Evolutionary conservation across 2,329 filamentous ascomycete species (phyloP).

Genomic region (Fusarium praegraminearum): DNA sequence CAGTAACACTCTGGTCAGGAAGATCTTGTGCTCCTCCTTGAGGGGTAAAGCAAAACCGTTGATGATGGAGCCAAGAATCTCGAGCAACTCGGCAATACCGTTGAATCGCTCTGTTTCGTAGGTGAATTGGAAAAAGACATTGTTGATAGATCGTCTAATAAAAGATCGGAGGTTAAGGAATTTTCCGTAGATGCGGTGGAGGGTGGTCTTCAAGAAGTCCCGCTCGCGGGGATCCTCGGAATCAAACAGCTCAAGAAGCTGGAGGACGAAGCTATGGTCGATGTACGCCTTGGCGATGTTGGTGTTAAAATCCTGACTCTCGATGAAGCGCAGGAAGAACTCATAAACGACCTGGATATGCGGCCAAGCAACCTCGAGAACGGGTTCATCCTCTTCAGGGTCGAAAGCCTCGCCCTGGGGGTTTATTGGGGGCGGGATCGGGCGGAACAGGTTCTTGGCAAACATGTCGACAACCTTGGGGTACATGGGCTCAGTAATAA

Average conservation of each 20-base stretch:
- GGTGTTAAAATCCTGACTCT: slow-evolving; percentile 99
- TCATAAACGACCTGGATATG: slow-evolving; percentile 99
- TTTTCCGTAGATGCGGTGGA: slow-evolving; percentile 98
- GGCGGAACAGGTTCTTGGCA: slow-evolving; percentile 96
- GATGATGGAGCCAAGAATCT: slow-evolving; percentile 98
- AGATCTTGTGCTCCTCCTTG: slow-evolving; percentile 99
- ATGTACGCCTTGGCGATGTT: slow-evolving; percentile 99
- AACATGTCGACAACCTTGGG: slow-evolving; percentile 99
- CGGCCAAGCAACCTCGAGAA: slow-evolving; percentile 97
- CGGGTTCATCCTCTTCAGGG: slow-evolving; percentile 97
- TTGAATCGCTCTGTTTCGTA: slow-evolving; percentile 99
- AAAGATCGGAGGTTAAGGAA: slow-evolving; percentile 98
- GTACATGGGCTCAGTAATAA: slow-evolving; percentile 99
- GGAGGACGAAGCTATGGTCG: slow-evolving; percentile 96
- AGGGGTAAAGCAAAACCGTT: slow-evolving; percentile 96
- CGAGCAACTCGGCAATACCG: slow-evolving; percentile 94
- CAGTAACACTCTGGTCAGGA: slow-evolving; percentile 91
- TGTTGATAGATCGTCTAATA: slow-evolving; percentile 98
- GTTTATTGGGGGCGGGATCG: slow-evolving; percentile 96
- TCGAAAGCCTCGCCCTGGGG: slow-evolving; percentile 98
- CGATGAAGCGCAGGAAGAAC: slow-evolving; percentile 98
- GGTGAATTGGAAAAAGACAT: slow-evolving; percentile 99
- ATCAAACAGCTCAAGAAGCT: slow-evolving; percentile 97
- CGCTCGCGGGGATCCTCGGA: slow-evolving; percentile 97
- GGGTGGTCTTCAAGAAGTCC: slow-evolving; percentile 97